Percentiles rank a stretch among this genome's conserved stretches.
phyloP scores from a whole-genome alignment of 2,329 filamentous ascomycete species.

The Ceratocystiopsis minuta region DNA sequence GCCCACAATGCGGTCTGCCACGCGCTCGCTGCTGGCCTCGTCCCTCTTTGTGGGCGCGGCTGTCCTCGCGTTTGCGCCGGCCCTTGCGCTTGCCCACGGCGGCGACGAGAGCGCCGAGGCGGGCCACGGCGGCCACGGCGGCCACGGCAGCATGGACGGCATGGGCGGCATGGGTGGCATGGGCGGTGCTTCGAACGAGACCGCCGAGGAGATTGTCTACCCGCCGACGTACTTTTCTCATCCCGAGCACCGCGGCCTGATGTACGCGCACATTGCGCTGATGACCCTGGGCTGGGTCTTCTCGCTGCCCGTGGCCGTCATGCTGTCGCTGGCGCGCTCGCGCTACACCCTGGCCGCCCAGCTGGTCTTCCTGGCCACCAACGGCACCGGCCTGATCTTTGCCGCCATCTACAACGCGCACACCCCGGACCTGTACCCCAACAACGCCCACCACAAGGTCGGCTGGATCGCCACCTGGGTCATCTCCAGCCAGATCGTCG shows the following conservation, averaged over 20 bases:
- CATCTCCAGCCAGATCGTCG: slow-evolving; percentile 47
- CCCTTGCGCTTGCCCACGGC: slow-evolving; percentile 14
- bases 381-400: slow-evolving; percentile 45
- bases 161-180: background rate
- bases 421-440: slow-evolving; percentile 72
- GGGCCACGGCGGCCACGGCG: slow-evolving; percentile 1
- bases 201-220: slow-evolving; percentile 15
- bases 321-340: slow-evolving; percentile 71
- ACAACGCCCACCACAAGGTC: slow-evolving; percentile 75
- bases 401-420: slow-evolving; percentile 58
- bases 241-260: slow-evolving; percentile 31
- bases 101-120: slow-evolving; percentile 12
- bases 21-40: slow-evolving; percentile 2
- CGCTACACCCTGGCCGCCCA: slow-evolving; percentile 53
- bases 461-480: slow-evolving; percentile 72
- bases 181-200: background rate
- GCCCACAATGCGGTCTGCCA: slow-evolving; percentile 4
- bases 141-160: background rate
- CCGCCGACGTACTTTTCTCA: slow-evolving; percentile 42
- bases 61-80: slow-evolving; percentile 13
- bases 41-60: slow-evolving; percentile 9
- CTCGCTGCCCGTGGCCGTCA: slow-evolving; percentile 55
- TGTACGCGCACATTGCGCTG: slow-evolving; percentile 52
- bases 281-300: slow-evolving; percentile 60
- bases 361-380: slow-evolving; percentile 45